Evolutionary conservation across 2,329 filamentous ascomycete species (phyloP).

Genomic region (Aspergillus udagawae): DNA sequence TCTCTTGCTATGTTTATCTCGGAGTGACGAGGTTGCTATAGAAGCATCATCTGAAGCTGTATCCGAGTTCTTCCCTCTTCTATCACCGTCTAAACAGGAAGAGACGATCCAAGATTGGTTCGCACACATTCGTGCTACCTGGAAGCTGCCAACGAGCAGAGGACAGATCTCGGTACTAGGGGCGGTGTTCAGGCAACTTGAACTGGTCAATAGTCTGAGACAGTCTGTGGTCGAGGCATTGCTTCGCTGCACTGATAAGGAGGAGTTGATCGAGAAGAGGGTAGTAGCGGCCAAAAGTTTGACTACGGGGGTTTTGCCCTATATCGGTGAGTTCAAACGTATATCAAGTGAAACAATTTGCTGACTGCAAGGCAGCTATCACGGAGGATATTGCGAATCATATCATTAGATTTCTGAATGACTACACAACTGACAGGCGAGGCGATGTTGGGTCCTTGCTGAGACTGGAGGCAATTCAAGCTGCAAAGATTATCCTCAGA

Average conservation of each 20-base stretch:
- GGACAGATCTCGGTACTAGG: slow-evolving; percentile 44
- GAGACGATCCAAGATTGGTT: slow-evolving; percentile 39
- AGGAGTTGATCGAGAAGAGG: slow-evolving; percentile 39
- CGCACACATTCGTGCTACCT: slow-evolving; percentile 31
- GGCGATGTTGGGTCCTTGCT: slow-evolving; percentile 89
- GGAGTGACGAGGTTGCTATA: slow-evolving; percentile 39
- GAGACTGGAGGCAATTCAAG: slow-evolving; percentile 71
- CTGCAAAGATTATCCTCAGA: slow-evolving; percentile 46
- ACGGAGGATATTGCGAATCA: slow-evolving; percentile 25
- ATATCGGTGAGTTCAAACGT: slow-evolving; percentile 28
- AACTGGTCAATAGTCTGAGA: slow-evolving; percentile 18
- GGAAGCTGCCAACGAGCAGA: slow-evolving; percentile 37
- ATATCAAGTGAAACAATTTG: background rate
- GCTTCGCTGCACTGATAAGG: slow-evolving; percentile 31
- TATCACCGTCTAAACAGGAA: slow-evolving; percentile 29
- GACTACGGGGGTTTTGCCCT: slow-evolving; percentile 32
- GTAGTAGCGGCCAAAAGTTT: slow-evolving; percentile 40
- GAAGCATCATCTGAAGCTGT: slow-evolving; percentile 39
- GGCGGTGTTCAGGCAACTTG: slow-evolving; percentile 34
- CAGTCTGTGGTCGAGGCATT: slow-evolving; percentile 30
- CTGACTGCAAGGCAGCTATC: slow-evolving; percentile 26
- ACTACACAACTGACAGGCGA: slow-evolving; percentile 85
- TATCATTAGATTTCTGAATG: slow-evolving; percentile 56
- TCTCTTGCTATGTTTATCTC: slow-evolving; percentile 37
- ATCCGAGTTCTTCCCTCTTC: slow-evolving; percentile 36